phyloP scores from a whole-genome alignment of 371 early-diverging fungal genomes.

The Circinella minor region DNA sequence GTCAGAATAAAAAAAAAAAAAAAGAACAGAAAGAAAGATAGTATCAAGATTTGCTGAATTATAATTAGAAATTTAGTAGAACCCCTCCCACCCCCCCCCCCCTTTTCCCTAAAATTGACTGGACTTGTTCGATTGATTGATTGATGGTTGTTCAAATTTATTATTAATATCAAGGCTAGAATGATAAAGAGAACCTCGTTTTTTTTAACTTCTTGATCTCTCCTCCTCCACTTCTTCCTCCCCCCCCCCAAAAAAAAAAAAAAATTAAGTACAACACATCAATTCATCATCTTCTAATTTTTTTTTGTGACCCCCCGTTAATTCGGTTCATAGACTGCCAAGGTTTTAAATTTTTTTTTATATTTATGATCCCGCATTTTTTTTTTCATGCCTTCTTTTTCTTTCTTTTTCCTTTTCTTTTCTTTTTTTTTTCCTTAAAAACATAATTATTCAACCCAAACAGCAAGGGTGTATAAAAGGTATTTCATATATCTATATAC shows the following conservation, averaged over 20 bases:
- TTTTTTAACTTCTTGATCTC: no score
- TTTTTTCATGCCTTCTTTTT: slow-evolving; percentile 6
- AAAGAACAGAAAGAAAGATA: background rate
- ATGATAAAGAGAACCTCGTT: no score
- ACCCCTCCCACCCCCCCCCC: no score
- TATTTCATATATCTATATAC: background rate
- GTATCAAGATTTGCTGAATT: background rate
- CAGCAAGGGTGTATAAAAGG: background rate
- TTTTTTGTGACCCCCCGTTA: no score
- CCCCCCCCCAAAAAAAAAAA: no score
- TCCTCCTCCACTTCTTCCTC: no score
- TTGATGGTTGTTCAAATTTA: no score
- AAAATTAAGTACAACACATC: no score
- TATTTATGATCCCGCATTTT: background rate
- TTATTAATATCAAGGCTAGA: no score
- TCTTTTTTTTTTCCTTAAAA: background rate
- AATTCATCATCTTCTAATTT: no score
- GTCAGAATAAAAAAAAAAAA: background rate
- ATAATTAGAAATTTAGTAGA: background rate
- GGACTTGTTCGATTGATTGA: background rate
- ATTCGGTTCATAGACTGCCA: background rate
- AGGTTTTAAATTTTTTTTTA: slow-evolving; percentile 11
- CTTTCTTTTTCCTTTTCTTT: background rate
- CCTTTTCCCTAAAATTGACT: background rate
- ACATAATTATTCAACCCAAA: background rate